Conservation (phyloP, 2,329 filamentous ascomycete genomes). For the Fusarium verrucosum region DNA sequence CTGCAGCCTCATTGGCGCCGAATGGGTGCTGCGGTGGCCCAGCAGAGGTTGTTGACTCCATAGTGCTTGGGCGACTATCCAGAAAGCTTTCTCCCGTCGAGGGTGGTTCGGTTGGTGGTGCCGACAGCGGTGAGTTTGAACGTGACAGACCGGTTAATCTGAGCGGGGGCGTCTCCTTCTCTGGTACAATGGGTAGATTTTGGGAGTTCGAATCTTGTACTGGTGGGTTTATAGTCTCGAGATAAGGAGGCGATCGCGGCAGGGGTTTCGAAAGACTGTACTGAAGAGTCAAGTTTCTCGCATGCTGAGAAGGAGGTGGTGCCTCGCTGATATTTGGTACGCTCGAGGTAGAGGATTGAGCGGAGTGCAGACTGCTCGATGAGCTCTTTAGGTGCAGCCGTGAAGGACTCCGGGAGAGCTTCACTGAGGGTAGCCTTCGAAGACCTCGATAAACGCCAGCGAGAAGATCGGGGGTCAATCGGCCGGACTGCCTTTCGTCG, state of each 20-base stretch:
- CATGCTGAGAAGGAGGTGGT: constrained; percentile 58
- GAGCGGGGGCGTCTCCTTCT: constrained; percentile 46
- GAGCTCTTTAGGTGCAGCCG: constrained; percentile 51
- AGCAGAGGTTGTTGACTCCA: constrained; percentile 56
- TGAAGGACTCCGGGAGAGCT: constrained; percentile 57
- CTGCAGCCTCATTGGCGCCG: constrained; percentile 47
- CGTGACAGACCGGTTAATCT: constrained; percentile 28
- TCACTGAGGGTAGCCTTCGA: constrained; percentile 57
- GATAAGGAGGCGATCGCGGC: constrained; percentile 58
- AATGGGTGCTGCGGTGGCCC: constrained; percentile 52
- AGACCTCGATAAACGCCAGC: constrained; percentile 63
- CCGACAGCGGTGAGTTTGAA: constrained; percentile 19
- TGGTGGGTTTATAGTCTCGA: constrained; percentile 43
- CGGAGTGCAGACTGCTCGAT: constrained; percentile 30
- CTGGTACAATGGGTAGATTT: constrained; percentile 44
- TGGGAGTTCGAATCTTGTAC: constrained; percentile 47
- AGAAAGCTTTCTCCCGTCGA: constrained; percentile 54
- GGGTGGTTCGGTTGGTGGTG: constrained; percentile 29
- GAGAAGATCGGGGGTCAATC: constrained; percentile 57
- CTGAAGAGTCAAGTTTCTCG: constrained; percentile 62
- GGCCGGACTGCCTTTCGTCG: constrained; percentile 52
- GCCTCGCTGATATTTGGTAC: constrained; percentile 29
- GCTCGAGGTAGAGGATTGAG: constrained; percentile 32
- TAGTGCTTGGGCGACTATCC: constrained; percentile 57
- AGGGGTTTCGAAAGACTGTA: constrained; percentile 67